Percentiles rank a stretch among this genome's conserved stretches.
These are phyloP conservation scores for Pseudocercospora macadamiae DNA, from an alignment of 2,329 filamentous ascomycete species.

Conservation along the genomic window DNA sequence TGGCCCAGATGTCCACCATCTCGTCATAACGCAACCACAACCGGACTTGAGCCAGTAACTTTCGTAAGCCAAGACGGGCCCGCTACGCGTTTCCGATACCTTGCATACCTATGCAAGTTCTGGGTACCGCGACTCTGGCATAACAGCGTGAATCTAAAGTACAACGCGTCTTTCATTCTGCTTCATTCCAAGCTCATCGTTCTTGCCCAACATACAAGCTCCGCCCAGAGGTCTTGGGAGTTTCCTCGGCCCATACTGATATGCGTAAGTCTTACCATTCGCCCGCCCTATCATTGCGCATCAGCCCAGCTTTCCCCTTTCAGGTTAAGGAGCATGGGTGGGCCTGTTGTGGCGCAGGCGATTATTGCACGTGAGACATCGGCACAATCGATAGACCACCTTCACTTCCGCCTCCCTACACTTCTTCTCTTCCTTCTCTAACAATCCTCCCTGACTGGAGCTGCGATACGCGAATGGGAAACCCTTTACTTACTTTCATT, in stretches of 20 bases:
- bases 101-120: conserved; percentile 1
- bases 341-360: not conserved
- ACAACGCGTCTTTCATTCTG: not conserved
- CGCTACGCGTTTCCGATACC: not conserved
- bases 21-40: too few species aligned
- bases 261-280: conserved; percentile 6
- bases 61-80: not conserved
- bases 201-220: not conserved
- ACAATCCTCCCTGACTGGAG: conserved; percentile 19
- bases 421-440: conserved; percentile 3
- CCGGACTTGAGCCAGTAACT: too few species aligned
- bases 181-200: not conserved
- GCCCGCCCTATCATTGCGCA: conserved; percentile 1
- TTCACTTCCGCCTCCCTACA: not conserved
- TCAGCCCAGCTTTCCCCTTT: not conserved
- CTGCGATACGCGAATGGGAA: conserved; percentile 19
- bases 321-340: not conserved
- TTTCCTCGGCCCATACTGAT: conserved; percentile 6
- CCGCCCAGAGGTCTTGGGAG: not conserved
- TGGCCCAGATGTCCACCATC: too few species aligned
- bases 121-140: too few species aligned
- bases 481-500: conserved; percentile 21
- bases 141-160: not conserved
- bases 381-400: not conserved
- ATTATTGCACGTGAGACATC: not conserved